Conservation (phyloP, 2,329 filamentous ascomycete species). For the Botryotinia globosa region DNA sequence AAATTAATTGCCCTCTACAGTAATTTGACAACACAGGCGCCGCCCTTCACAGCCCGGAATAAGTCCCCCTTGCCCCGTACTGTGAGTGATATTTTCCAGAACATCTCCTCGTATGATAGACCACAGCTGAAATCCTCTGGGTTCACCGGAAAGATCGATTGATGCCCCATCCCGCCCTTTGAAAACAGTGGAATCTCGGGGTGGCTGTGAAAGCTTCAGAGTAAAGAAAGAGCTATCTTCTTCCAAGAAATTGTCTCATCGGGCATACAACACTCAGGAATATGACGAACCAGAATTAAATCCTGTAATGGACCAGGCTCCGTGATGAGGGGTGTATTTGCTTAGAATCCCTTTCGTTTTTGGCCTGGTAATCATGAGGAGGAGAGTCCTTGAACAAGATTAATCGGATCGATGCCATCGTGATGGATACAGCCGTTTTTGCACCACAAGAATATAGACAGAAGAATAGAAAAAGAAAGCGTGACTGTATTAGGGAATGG, state of each 20-base stretch:
- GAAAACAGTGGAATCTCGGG: not conserved
- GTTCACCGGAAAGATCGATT: not conserved
- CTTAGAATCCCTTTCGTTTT: not conserved
- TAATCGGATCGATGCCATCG: not conserved
- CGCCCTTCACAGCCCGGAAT: not conserved
- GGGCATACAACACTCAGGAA: not conserved
- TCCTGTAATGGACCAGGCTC: not conserved
- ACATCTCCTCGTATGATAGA: not conserved
- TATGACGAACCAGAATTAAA: not conserved
- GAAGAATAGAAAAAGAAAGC: not conserved
- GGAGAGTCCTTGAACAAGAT: not conserved
- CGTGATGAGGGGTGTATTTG: not conserved
- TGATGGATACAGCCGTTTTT: not conserved
- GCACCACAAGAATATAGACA: not conserved
- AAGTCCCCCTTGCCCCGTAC: too few species aligned
- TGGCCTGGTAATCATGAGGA: not conserved
- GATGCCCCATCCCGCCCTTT: not conserved
- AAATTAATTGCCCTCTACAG: not conserved
- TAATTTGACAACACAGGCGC: not conserved
- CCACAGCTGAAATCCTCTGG: not conserved
- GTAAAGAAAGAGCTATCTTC: not conserved
- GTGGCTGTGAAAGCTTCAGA: constrained; percentile 5
- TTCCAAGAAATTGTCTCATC: not conserved
- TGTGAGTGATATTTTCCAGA: not conserved
- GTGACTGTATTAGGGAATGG: not conserved